phyloP scores from a whole-genome alignment of 805 yeast genomes.

The Lipomyces japonicus region DNA sequence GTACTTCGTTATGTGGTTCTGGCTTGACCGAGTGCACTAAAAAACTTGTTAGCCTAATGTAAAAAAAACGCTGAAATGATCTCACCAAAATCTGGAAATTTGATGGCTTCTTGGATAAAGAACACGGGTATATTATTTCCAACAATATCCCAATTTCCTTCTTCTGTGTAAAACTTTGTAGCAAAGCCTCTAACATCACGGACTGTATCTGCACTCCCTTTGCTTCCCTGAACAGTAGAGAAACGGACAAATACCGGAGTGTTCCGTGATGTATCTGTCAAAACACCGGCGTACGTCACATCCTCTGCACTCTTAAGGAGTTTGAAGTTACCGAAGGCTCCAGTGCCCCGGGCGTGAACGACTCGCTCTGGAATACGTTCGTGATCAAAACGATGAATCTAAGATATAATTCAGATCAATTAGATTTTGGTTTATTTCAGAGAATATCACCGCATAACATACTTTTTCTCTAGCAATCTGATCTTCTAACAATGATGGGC shows the following conservation, averaged over 20 bases:
- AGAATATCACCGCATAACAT: neutral
- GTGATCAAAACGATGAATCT: conserved; percentile 11
- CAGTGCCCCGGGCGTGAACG: conserved; percentile 11
- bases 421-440: neutral
- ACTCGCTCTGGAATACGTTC: conserved; percentile 12
- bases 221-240: conserved; percentile 6
- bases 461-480: conserved; percentile 6
- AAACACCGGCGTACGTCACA: conserved; percentile 6
- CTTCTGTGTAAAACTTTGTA: conserved; percentile 6
- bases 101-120: conserved; percentile 10
- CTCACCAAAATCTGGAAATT: conserved; percentile 8
- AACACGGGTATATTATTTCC: conserved; percentile 11
- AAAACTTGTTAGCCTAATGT: neutral
- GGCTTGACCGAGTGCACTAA: conserved; percentile 7
- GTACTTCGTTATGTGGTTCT: conserved; percentile 8
- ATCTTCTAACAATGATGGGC: conserved; percentile 6
- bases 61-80: neutral
- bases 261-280: conserved; percentile 7
- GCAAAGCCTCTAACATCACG: conserved; percentile 13
- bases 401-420: neutral
- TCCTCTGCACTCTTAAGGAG: conserved; percentile 1
- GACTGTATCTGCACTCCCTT: conserved; percentile 11
- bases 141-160: conserved; percentile 12
- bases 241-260: conserved; percentile 8
- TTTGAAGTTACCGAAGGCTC: conserved; percentile 5